Evolutionary conservation across 805 yeast species (phyloP).

Genomic region (Lipomyces sp.): DNA sequence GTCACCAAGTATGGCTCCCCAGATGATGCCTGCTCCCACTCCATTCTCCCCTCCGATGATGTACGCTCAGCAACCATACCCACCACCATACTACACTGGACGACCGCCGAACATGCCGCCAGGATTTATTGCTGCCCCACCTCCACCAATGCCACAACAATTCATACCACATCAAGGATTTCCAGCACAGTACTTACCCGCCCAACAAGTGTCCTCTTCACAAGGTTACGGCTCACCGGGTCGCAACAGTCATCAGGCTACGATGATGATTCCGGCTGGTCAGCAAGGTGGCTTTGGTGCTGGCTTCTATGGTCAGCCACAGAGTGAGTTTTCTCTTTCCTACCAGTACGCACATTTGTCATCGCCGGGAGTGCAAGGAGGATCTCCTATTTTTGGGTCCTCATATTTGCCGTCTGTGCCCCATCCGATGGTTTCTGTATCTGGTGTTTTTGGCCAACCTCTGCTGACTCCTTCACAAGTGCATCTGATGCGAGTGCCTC

Average conservation of each 20-base stretch:
- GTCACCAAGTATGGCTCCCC: slow-evolving; percentile 29
- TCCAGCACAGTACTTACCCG: slow-evolving; percentile 22
- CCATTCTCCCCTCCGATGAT: slow-evolving; percentile 25
- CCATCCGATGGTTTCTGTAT: background rate
- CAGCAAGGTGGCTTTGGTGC: slow-evolving; percentile 19
- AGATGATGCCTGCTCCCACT: slow-evolving; percentile 24
- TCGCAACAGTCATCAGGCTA: slow-evolving; percentile 25
- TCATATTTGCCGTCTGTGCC: background rate
- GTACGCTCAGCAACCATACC: slow-evolving; percentile 29
- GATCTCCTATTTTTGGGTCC: background rate
- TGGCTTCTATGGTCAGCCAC: slow-evolving; percentile 30
- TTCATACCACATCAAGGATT: slow-evolving; percentile 28
- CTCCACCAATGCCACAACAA: slow-evolving; percentile 30
- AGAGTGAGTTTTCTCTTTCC: slow-evolving; percentile 18
- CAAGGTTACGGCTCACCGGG: slow-evolving; percentile 36
- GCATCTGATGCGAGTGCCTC: slow-evolving; percentile 28
- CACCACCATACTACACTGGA: slow-evolving; percentile 20
- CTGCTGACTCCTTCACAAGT: slow-evolving; percentile 12
- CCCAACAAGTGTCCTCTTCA: slow-evolving; percentile 22
- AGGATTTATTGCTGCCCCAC: slow-evolving; percentile 25
- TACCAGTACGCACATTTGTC: background rate
- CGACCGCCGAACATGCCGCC: slow-evolving; percentile 29
- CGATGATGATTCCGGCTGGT: slow-evolving; percentile 28
- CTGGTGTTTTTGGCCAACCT: background rate
- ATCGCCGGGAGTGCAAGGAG: slow-evolving; percentile 1